Evolutionary conservation across 2,329 filamentous ascomycete genomes (phyloP), one percentile per base, ranked within the genome.

Genomic region (Arthrobotrys conoides): DNA sequence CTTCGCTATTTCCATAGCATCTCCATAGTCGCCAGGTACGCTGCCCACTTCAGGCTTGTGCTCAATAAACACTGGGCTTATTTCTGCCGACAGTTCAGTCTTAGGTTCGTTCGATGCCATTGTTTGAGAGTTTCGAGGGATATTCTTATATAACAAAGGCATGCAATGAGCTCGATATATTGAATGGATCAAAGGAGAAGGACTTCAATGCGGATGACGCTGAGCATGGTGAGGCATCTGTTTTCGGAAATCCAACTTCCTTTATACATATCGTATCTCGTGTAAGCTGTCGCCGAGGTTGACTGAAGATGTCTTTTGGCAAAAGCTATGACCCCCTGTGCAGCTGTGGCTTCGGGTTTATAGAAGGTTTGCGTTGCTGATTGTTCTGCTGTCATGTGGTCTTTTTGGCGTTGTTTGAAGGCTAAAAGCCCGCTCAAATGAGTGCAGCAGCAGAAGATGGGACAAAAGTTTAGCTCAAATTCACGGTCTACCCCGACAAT

Each of bases 41-140:
- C 18, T 14, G 6, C 44, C 27, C 14, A 14, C 30, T 63, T 63
- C 33, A 5, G 12, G 8, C 9, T 16, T 9, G 16, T 46, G 33
- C 57, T 63, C 57, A n/a, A 63, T 63, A 63, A 44, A 18, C 12
- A 18, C 14, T 10, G 38, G 57, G 36, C 10, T 24, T 30, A 46
- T 44, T 41, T 63, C 57, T 2, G 10, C 57, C 3, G 57, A 5
- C 12, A 16, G 9, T 46, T 5, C 10, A 22, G 3, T 16, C 22
- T 46, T 41, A 16, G 6, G 44, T 6, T 63, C 18, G n/a, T 63
- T 3, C 0, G 38, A 55, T 30, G 51, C 24, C 51, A 55, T 55
- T 10, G 3, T 55, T 27, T 0, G 24, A 5, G 12, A 1, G 38
- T 2, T 41, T 12, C 14, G 12, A 16, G 12, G n/a, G n/a, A n/a